Base-by-base conservation (phyloP, 148 eudicot genomes). In the Pouteria glomerata region DNA sequence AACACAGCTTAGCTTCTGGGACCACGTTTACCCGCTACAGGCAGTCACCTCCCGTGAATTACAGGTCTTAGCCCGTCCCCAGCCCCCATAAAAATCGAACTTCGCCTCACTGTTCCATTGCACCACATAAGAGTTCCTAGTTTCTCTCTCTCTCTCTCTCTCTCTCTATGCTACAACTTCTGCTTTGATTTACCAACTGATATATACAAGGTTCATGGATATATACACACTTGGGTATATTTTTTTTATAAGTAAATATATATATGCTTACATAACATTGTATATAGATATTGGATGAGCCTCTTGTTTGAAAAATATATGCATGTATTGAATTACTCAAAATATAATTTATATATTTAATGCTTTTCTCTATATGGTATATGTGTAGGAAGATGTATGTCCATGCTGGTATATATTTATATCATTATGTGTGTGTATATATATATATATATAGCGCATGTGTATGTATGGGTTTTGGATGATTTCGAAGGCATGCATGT, bases 31-130 rank as follows among this genome's bases (percentile, higher is more conserved):
- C 72, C 59, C 44, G 29, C 72, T 13, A 14, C 24, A 68, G 31
- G 60, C 72, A 2, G 45, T 68, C 33, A 68, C 21, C n/a, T 10
- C n/a, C 10, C 31, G 8, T 50, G 47, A 6, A 27, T 63, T 35
- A 52, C 71, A 21, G 71, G 24, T 11, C 44, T 19, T 67, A 51
- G 41, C 71, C 58, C n/a, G 68, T 53, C 72, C 33, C 61, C 3
- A 35, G 2, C 16, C 72, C 14, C 60, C 35, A 68, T 34, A 68
- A 68, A 68, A 30, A 3, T n/a, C 10, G 45, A 23, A 8, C 31
- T 29, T n/a, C 72, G 2, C 24, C 34, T 23, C 72, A 68, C 72
- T 53, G 59, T 68, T 52, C 59, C 60, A 68, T 68, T 68, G 60
- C 59, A 21, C 47, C 45, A 51, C 29, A 26, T 3, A 52, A 0